These are phyloP conservation scores for Knoxia roxburghii DNA, from an alignment of 257 asterid genomes.

Conservation along the genomic window DNA sequence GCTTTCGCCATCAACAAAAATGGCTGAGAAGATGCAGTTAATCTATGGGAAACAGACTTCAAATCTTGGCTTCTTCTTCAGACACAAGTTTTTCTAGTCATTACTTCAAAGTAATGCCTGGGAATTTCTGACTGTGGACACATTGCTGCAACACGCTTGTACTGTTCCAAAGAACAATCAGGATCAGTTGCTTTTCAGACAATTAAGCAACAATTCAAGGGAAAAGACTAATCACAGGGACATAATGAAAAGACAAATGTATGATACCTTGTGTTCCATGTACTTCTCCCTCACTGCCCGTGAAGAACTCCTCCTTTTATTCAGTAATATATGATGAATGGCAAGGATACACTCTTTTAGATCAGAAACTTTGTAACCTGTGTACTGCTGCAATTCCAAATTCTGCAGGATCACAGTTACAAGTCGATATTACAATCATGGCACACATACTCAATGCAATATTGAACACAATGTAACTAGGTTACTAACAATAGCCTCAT, in stretches of 20 bases:
- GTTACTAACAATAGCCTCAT: neutral
- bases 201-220: neutral
- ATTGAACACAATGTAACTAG: neutral
- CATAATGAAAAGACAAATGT: too few species aligned
- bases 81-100: neutral
- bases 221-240: neutral
- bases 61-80: neutral
- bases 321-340: conserved; percentile 26
- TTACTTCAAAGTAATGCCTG: conserved; percentile 16
- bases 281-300: conserved; percentile 30
- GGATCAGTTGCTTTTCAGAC: neutral
- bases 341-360: conserved; percentile 51
- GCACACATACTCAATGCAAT: neutral
- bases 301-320: conserved; percentile 11
- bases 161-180: conserved; percentile 18
- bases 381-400: conserved; percentile 43
- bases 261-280: conserved; percentile 28
- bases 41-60: neutral
- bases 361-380: conserved; percentile 59
- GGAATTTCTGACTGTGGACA: conserved; percentile 31
- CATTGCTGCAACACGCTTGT: conserved; percentile 32
- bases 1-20: neutral
- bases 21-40: neutral
- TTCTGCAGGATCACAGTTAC: conserved; percentile 35
- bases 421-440: neutral